Conservation (phyloP, 2,329 filamentous ascomycete species). For the Cylindrodendrum hubeiense region DNA sequence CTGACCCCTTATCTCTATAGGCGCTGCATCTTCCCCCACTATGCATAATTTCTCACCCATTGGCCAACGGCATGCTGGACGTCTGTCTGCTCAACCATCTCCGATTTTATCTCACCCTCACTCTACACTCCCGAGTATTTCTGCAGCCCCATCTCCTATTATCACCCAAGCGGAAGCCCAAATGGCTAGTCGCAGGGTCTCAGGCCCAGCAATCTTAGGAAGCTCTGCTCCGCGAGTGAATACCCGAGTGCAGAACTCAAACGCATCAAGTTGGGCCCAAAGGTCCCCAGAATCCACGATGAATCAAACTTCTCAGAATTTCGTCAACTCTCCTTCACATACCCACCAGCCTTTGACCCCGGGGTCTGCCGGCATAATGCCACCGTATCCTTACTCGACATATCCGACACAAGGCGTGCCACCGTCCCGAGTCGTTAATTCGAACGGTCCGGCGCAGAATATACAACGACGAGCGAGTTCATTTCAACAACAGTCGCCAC, state of each 20-base stretch:
- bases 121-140: background rate
- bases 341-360: background rate
- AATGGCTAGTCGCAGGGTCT: conserved; percentile 2
- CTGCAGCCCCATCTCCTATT: conserved; percentile 16
- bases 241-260: background rate
- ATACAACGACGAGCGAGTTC: background rate
- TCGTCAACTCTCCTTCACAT: background rate
- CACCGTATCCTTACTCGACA: background rate
- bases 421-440: background rate
- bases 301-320: conserved; percentile 2
- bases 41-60: conserved; percentile 11
- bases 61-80: conserved; percentile 22
- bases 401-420: background rate
- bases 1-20: conserved; percentile 30
- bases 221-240: background rate
- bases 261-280: background rate
- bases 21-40: conserved; percentile 24
- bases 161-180: conserved; percentile 24
- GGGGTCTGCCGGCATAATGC: background rate
- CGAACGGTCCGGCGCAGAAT: background rate
- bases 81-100: conserved; percentile 19
- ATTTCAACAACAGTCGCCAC: conserved; percentile 6
- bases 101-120: conserved; percentile 17
- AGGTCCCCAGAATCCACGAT: background rate
- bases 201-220: conserved; percentile 5